phyloP scores from a whole-genome alignment of 495 filamentous ascomycete species.

The Glarea lozoyensis region DNA sequence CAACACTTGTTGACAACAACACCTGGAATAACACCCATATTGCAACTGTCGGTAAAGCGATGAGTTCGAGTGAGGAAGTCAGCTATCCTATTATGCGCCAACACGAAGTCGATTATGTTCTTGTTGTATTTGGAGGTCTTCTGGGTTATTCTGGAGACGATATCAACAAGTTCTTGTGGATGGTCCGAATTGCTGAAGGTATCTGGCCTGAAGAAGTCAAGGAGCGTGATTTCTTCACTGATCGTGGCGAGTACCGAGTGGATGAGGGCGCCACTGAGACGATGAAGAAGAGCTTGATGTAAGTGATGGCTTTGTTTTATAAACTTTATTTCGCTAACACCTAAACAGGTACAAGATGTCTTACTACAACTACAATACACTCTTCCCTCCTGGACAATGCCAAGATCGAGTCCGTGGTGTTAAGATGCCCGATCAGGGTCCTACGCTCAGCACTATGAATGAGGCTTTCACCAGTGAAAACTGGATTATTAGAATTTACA shows the following conservation, averaged over 20 bases:
- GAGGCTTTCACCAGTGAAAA: conserved; percentile 99
- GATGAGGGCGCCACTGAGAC: conserved; percentile 91
- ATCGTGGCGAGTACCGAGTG: conserved; percentile 90
- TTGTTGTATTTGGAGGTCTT: conserved; percentile 94
- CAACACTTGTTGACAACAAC: conserved; percentile 98
- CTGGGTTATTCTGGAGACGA: conserved; percentile 99
- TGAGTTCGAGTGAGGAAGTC: conserved; percentile 95
- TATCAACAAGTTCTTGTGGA: conserved; percentile 99
- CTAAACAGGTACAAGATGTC: conserved; percentile 96
- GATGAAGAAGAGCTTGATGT: conserved; percentile 99
- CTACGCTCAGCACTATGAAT: conserved; percentile 79
- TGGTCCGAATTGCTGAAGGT: conserved; percentile 98
- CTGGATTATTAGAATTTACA: conserved; percentile 99
- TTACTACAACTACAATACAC: conserved; percentile 90
- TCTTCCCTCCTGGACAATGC: conserved; percentile 90
- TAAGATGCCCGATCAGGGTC: conserved; percentile 75
- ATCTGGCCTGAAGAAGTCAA: conserved; percentile 99
- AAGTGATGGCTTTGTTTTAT: conserved; percentile 31
- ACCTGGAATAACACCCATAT: conserved; percentile 99
- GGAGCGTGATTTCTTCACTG: conserved; percentile 93
- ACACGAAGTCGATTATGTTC: conserved; percentile 97
- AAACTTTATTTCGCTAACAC: conserved; percentile 26
- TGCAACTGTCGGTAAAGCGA: conserved; percentile 97
- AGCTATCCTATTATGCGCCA: conserved; percentile 97
- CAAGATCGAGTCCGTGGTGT: conserved; percentile 80